phyloP scores from a whole-genome alignment of 441 rosid genomes.

The Erysimum pusillum region DNA sequence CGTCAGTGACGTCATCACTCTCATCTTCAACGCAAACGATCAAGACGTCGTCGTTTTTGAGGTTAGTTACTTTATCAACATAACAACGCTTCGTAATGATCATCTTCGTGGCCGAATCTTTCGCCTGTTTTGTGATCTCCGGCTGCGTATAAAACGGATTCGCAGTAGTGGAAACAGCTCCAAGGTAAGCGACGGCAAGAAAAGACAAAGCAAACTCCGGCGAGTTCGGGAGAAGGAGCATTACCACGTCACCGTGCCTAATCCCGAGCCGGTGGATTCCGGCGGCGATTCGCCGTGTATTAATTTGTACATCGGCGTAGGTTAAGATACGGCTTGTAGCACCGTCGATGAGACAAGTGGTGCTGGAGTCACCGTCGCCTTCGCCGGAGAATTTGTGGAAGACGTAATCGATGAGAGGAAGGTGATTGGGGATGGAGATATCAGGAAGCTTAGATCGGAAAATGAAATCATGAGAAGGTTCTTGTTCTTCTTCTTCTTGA shows the following conservation, averaged over 20 bases:
- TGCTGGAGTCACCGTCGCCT: neutral
- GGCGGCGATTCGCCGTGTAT: conserved; percentile 45
- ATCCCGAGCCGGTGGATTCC: conserved; percentile 54
- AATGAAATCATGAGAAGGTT: conserved; percentile 48
- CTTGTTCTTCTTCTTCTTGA: conserved; percentile 41
- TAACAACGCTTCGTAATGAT: conserved; percentile 52
- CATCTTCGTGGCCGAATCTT: conserved; percentile 52
- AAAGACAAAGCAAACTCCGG: conserved; percentile 58
- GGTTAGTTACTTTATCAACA: conserved; percentile 43
- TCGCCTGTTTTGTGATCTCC: conserved; percentile 56
- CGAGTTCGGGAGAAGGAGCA: conserved; percentile 58
- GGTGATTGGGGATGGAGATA: conserved; percentile 58
- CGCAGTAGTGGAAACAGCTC: conserved; percentile 56
- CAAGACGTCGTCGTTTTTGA: conserved; percentile 36
- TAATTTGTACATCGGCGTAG: conserved; percentile 50
- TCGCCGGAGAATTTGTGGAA: conserved; percentile 50
- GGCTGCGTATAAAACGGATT: conserved; percentile 59
- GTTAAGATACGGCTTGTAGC: conserved; percentile 47
- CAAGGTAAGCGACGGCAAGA: conserved; percentile 52
- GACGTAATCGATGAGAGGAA: conserved; percentile 56
- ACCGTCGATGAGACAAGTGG: conserved; percentile 56
- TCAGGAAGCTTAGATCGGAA: conserved; percentile 68
- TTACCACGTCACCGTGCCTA: conserved; percentile 49
- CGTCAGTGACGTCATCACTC: conserved; percentile 29
- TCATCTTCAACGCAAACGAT: conserved; percentile 40